Base-by-base conservation (phyloP, 2,329 filamentous ascomycete genomes). In the Verticillium albo-atrum region DNA sequence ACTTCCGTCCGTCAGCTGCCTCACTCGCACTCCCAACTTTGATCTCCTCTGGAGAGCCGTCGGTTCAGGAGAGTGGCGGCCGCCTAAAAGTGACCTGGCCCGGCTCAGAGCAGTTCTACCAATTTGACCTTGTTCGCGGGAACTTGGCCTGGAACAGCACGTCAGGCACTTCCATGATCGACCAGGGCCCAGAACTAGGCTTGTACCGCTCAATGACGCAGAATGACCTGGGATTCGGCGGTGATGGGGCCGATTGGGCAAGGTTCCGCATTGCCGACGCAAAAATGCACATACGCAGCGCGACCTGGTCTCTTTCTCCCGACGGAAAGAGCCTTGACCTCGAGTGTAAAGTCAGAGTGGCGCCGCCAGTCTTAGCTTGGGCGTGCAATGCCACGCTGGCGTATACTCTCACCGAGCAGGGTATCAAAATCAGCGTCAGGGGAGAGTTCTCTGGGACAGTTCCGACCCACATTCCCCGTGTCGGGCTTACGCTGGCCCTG, bases 311-410 rank as follows among this genome's bases (percentile, higher is more conserved):
- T n/a, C 10, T 51, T 25, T 12, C 9, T 25, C n/a, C 4, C 17
- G 47, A 51, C 47, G 12, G 20, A 25, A 51, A 25, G 35, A 6
- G 23, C 20, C n/a, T 20, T 20, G 47, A 5, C n/a, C 3, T 51
- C 17, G 25, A 20, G 25, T 17, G 9, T 5, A 67, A 70, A 26
- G 72, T 75, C n/a, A 73, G 74, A 15, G 66, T 81, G 32, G 77
- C 75, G 0, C 80, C 81, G 2, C 75, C 77, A 0, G 73, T 78
- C 5, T 70, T 81, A 0, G 76, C 76, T 10, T 84, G 80, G 77
- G 71, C 69, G 3, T 64, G 65, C 32, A 64, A 71, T 20, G 67
- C 70, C 3, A 65, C 64, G 6, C 70, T 75, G 15, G 71, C 68
- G 10, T 81, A 81, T 64, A 77, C 70, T 0, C 75, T 82, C 62